Conservation (phyloP, 2,329 filamentous ascomycete species). For the Pseudogymnoascus sp. region DNA sequence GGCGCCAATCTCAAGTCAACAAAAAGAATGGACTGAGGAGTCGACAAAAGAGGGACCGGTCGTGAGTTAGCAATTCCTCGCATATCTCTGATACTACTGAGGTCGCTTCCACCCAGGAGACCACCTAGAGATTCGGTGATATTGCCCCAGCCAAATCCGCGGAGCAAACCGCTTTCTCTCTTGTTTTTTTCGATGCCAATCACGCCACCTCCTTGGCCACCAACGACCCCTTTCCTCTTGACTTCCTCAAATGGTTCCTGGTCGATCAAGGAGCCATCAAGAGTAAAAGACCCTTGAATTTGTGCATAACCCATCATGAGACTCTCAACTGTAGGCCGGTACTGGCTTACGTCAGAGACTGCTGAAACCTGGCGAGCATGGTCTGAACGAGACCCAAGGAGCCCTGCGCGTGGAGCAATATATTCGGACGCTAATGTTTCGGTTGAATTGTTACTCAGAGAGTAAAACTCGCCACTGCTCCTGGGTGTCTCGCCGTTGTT, state of each 20-base stretch:
- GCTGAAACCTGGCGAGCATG: slow-evolving; percentile 40
- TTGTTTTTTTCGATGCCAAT: slow-evolving; percentile 70
- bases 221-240: slow-evolving; percentile 86
- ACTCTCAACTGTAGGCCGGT: slow-evolving; percentile 57
- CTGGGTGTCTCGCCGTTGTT: slow-evolving; percentile 70
- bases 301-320: slow-evolving; percentile 99
- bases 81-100: slow-evolving; percentile 95
- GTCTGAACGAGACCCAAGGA: slow-evolving; percentile 39
- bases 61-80: slow-evolving; percentile 78
- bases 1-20: slow-evolving; percentile 84
- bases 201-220: slow-evolving; percentile 80
- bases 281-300: slow-evolving; percentile 80
- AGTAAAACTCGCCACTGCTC: slow-evolving; percentile 92
- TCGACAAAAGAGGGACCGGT: slow-evolving; percentile 85
- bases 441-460: slow-evolving; percentile 87
- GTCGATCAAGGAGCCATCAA: slow-evolving; percentile 88
- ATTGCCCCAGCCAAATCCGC: slow-evolving; percentile 79
- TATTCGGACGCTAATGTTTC: slow-evolving; percentile 93
- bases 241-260: slow-evolving; percentile 89
- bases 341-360: slow-evolving; percentile 36
- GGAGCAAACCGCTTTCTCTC: slow-evolving; percentile 71
- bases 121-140: slow-evolving; percentile 85
- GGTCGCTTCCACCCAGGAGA: slow-evolving; percentile 75
- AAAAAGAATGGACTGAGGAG: slow-evolving; percentile 91
- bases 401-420: slow-evolving; percentile 46